Percentiles rank a stretch among this genome's conserved stretches.
phyloP scores from a whole-genome alignment of 805 yeast species.

The Millerozyma acaciae region DNA sequence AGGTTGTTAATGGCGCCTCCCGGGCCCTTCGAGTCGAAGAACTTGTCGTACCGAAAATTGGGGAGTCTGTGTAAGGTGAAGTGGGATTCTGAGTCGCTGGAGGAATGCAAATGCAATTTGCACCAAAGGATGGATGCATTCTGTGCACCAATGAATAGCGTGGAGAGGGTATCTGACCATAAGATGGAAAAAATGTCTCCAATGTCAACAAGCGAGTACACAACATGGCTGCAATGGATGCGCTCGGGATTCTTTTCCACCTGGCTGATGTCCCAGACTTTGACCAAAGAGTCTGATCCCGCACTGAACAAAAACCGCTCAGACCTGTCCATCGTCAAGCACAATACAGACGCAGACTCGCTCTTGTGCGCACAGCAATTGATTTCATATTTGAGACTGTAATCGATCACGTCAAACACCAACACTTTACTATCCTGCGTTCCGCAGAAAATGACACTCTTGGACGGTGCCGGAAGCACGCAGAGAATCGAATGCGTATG shows the following conservation, averaged over 20 bases:
- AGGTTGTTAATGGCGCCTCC: slow-evolving; percentile 49
- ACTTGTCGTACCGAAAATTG: slow-evolving; percentile 69
- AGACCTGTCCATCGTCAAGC: slow-evolving; percentile 52
- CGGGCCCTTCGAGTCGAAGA: slow-evolving; percentile 88
- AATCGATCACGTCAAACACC: slow-evolving; percentile 64
- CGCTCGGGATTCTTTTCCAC: slow-evolving; percentile 9
- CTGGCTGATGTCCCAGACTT: slow-evolving; percentile 69
- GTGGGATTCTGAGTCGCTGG: not conserved
- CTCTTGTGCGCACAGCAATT: slow-evolving; percentile 13
- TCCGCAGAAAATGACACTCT: slow-evolving; percentile 73
- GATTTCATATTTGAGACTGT: slow-evolving; percentile 49
- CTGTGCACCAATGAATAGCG: slow-evolving; percentile 84
- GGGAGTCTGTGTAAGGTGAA: slow-evolving; percentile 29
- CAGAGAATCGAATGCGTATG: slow-evolving; percentile 71
- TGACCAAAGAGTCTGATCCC: slow-evolving; percentile 84
- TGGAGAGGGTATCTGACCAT: slow-evolving; percentile 56
- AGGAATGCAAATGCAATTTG: slow-evolving; percentile 20
- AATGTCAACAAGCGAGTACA: slow-evolving; percentile 80
- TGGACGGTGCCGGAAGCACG: slow-evolving; percentile 55
- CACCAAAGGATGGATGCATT: slow-evolving; percentile 85
- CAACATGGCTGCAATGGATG: slow-evolving; percentile 52
- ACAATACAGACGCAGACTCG: slow-evolving; percentile 70
- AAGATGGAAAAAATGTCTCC: slow-evolving; percentile 89
- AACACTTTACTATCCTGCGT: slow-evolving; percentile 81
- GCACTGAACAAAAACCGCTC: slow-evolving; percentile 73